Base-by-base conservation (phyloP, 2,329 filamentous ascomycete species). In the Fusarium equiseti region DNA sequence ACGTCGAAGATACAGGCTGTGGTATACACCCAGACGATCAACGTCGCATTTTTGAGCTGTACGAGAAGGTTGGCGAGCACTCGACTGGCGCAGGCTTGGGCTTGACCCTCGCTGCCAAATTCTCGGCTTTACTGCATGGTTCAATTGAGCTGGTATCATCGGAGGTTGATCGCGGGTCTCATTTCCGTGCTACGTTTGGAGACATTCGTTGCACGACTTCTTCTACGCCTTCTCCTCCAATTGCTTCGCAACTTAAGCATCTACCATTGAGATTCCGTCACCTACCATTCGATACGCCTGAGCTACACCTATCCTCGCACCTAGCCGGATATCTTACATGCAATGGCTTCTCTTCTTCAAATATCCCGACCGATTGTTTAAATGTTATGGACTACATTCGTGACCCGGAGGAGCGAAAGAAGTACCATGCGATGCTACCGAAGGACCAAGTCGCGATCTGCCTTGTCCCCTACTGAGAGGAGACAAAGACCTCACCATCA, bases 31-130 rank as follows among this genome's bases (percentile, higher is more conserved):
- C 65, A 2, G 69, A 77, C 5, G 72, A 83, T 9, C 79, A 81
- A 6, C 24, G 74, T 6, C 79, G 81, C 5, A 82, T 85, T 6
- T 85, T 84, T 29, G 75, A 81, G 6, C 73, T 82, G 0, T 84
- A 84, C 22, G 82, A 84, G 43, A 84, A 84, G 35, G 77, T 79
- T 2, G 76, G 79, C 35, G 64, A 67, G 1, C 76, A 82, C 38
- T 79, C 81, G 0, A 77, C 76, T 3, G 80, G 83, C 5, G 81
- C 81, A 29, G 82, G 83, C 0, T 75, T 85, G 1, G 83, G 83
- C 1, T 69, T 85, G 16, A 83, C 82, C 0, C 73, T 85, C 1
- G 79, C 83, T 6, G 72, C 75, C 11, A 83, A 82, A 42, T 80
- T 83, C 22, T 82, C 83, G 0, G 73, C 76, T 2, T 73, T 82